phyloP scores from a whole-genome alignment of 257 asterid genomes.

The Gentiana straminea region DNA sequence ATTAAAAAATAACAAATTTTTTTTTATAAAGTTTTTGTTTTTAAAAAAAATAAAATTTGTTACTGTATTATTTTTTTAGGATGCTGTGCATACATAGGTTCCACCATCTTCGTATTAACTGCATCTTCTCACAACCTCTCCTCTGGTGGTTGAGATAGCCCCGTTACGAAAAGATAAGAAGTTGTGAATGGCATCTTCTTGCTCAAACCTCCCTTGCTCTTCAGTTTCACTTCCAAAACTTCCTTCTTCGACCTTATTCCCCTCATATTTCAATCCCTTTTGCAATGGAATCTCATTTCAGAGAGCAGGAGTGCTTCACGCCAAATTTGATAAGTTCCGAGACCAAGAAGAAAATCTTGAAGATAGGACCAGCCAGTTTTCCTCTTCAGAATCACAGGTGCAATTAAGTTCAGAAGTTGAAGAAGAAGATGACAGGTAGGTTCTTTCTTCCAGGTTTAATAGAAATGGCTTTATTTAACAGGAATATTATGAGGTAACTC shows the following conservation, averaged over 20 bases:
- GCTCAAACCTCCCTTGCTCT: conserved; percentile 22
- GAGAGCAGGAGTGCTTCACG: conserved; percentile 24
- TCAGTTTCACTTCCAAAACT: conserved; percentile 27
- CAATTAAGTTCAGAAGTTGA: conserved; percentile 14
- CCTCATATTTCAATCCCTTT: conserved; percentile 16
- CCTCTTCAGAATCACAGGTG: conserved; percentile 15
- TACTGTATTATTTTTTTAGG: too few relatives aligned
- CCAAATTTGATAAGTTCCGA: conserved; percentile 77
- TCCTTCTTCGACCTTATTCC: conserved; percentile 20
- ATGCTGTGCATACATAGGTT: too few relatives aligned
- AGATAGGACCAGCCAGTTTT: background rate
- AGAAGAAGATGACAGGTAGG: conserved; percentile 74
- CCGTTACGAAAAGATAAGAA: background rate
- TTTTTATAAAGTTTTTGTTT: too few relatives aligned
- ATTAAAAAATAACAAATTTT: too few relatives aligned
- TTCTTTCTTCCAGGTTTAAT: background rate
- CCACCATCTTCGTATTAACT: too few relatives aligned
- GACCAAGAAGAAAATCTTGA: conserved; percentile 35
- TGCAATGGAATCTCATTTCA: conserved; percentile 18
- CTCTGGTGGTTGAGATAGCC: too few relatives aligned
- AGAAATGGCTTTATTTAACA: too few relatives aligned
- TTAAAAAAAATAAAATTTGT: too few relatives aligned
- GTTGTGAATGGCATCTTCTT: conserved; percentile 45
- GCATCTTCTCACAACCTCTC: too few relatives aligned
- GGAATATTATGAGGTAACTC: too few relatives aligned